Evolutionary conservation across 1,284 basidiomycete species (phyloP).

Genomic region (Termitomyces sp.): DNA sequence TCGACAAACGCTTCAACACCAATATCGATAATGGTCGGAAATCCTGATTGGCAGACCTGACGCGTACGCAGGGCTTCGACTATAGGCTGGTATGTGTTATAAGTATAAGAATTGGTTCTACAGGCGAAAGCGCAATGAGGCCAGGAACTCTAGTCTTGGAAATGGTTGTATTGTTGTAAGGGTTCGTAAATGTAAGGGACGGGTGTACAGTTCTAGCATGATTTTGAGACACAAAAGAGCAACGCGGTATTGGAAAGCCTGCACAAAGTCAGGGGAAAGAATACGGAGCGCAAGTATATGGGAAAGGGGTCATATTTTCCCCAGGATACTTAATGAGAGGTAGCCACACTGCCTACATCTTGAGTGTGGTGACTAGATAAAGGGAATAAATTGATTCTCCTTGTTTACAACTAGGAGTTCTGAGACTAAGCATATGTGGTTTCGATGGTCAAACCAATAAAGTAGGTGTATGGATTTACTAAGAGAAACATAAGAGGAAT

Average conservation of each 20-base stretch:
- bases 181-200: slow-evolving; percentile 8
- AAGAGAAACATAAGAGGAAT: slow-evolving; percentile 14
- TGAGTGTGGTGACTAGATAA: slow-evolving; percentile 97
- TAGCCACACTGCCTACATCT: slow-evolving; percentile 88
- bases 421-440: slow-evolving; percentile 97
- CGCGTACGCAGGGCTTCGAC: not conserved
- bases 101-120: not conserved
- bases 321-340: slow-evolving; percentile 61
- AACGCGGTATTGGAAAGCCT: not conserved
- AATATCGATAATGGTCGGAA: too few species aligned
- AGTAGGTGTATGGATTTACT: slow-evolving; percentile 98
- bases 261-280: not conserved
- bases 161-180: slow-evolving; percentile 4
- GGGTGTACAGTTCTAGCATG: slow-evolving; percentile 13
- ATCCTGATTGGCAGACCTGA: not conserved
- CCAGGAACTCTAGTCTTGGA: slow-evolving; percentile 1
- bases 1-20: too few species aligned
- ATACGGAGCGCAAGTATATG: slow-evolving; percentile 10
- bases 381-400: slow-evolving; percentile 93
- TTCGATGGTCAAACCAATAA: slow-evolving; percentile 94
- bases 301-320: slow-evolving; percentile 42
- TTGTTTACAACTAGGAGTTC: slow-evolving; percentile 95
- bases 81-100: not conserved
- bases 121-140: not conserved
- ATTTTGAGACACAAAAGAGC: slow-evolving; percentile 7